phyloP scores from a whole-genome alignment of 140 eudicot species.

The Erigeron philadelphicus region DNA sequence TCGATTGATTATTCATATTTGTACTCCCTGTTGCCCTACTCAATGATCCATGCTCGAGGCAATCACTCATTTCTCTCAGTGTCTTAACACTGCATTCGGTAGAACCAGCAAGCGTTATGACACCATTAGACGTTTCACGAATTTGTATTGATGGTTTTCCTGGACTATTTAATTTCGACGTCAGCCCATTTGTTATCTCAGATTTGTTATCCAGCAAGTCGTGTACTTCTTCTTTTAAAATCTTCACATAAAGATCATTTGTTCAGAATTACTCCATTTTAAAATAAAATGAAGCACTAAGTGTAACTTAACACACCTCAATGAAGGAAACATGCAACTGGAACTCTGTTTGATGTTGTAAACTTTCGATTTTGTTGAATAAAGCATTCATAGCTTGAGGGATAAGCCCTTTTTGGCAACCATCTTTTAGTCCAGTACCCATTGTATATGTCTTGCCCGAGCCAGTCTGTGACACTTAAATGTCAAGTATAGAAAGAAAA shows the following conservation, averaged over 20 bases:
- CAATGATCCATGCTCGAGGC: constrained; percentile 90
- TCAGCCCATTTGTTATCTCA: constrained; percentile 57
- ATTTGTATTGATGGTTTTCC: constrained; percentile 95
- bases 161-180: constrained; percentile 51
- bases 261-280: background rate
- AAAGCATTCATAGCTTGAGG: constrained; percentile 84
- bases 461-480: constrained; percentile 66
- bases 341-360: constrained; percentile 72
- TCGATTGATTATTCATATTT: constrained; percentile 95
- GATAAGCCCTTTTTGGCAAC: constrained; percentile 63
- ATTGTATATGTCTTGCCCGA: constrained; percentile 98
- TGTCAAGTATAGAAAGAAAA: background rate
- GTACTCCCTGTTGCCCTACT: constrained; percentile 98
- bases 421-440: constrained; percentile 88
- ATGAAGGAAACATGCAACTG: constrained; percentile 91
- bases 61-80: constrained; percentile 86
- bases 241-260: constrained; percentile 42
- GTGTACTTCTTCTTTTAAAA: constrained; percentile 92
- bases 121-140: constrained; percentile 93
- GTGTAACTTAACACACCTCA: constrained; percentile 49
- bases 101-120: constrained; percentile 89
- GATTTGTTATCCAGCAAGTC: constrained; percentile 82
- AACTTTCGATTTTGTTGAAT: constrained; percentile 66
- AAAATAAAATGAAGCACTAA: background rate
- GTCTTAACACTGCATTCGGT: constrained; percentile 76